Evolutionary conservation across 1,284 basidiomycete genomes (phyloP).

Genomic region (Uromyces viciae-fabae): DNA sequence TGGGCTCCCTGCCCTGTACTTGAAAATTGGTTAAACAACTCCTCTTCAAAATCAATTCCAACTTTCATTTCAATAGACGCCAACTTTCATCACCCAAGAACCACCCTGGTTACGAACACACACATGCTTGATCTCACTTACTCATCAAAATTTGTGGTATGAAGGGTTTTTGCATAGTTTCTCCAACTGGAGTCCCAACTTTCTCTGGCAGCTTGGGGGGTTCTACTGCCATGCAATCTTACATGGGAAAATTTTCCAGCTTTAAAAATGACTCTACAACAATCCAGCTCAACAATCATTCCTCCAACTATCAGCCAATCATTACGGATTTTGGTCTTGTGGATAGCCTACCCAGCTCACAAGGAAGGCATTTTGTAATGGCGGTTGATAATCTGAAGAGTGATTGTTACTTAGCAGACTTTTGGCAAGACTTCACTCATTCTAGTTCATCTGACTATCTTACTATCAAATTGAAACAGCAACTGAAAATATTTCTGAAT

Average conservation of each 20-base stretch:
- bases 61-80: slow-evolving; percentile 12
- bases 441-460: no score
- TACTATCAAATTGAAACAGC: no score
- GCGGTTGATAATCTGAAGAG: no score
- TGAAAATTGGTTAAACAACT: neutral
- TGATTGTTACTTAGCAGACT: no score
- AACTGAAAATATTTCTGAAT: no score
- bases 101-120: neutral
- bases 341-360: no score
- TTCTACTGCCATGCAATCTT: neutral
- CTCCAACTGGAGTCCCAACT: slow-evolving; percentile 16
- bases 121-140: neutral
- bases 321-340: no score
- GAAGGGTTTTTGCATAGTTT: slow-evolving; percentile 3
- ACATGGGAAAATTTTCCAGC: neutral
- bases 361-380: no score
- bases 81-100: slow-evolving; percentile 25
- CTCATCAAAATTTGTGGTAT: neutral
- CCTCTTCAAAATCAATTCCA: neutral
- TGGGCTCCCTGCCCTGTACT: neutral
- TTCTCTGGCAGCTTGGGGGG: neutral
- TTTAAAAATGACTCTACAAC: neutral
- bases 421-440: no score
- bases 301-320: neutral
- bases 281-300: neutral